phyloP scores from a whole-genome alignment of 768 basidiomycete species.

The Chiua virens region DNA sequence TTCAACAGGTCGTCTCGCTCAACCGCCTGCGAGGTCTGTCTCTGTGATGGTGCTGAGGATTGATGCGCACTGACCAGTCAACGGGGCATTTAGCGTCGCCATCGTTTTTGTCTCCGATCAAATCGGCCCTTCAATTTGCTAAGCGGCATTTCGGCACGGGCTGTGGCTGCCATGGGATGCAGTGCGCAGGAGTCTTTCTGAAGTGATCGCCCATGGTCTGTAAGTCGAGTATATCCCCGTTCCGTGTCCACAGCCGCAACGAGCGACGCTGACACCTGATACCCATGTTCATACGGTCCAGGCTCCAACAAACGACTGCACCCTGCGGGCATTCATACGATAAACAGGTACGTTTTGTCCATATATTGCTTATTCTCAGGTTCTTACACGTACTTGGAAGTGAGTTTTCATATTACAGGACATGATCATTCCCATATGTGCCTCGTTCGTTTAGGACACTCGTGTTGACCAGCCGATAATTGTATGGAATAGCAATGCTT shows the following conservation, averaged over 20 bases:
- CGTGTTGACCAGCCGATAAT: conserved; percentile 10
- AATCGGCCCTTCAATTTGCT: conserved; percentile 21
- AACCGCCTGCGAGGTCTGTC: conserved; percentile 40
- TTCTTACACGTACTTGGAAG: neutral
- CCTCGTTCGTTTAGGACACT: conserved; percentile 10
- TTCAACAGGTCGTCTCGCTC: conserved; percentile 34
- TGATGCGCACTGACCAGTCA: conserved; percentile 34
- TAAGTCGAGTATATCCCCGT: conserved; percentile 2
- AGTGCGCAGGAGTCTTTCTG: conserved; percentile 21
- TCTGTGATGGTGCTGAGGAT: conserved; percentile 41
- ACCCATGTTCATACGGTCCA: neutral
- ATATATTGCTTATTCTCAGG: neutral
- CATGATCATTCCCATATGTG: neutral
- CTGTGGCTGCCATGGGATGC: conserved; percentile 16
- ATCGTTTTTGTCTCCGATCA: conserved; percentile 27
- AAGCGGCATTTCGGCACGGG: conserved; percentile 29
- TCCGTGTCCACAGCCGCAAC: neutral
- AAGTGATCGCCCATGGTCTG: conserved; percentile 22
- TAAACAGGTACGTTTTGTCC: conserved; percentile 2
- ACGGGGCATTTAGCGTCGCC: conserved; percentile 24
- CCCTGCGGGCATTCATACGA: neutral
- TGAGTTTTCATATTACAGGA: conserved; percentile 8
- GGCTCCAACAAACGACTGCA: neutral
- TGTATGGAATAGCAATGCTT: conserved; percentile 27
- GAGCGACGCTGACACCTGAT: neutral